Conservation (phyloP, 1,284 basidiomycete genomes). For the Papiliotrema laurentii region DNA sequence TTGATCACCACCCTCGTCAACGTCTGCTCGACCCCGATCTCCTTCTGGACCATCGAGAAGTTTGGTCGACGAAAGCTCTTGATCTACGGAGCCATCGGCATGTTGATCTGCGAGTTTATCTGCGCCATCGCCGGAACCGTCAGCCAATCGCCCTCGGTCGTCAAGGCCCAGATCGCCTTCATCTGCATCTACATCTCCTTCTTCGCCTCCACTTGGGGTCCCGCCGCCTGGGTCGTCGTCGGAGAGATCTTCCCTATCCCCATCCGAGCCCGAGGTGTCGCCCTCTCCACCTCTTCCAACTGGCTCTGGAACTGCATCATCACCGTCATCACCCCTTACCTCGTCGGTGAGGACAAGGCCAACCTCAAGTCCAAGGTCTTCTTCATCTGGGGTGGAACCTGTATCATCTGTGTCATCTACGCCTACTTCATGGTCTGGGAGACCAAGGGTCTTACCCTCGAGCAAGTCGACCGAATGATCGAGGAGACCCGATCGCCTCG, state of each 20-base stretch:
- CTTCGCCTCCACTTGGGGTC: slow-evolving; percentile 32
- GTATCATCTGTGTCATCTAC: slow-evolving; percentile 60
- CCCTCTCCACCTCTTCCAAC: slow-evolving; percentile 75
- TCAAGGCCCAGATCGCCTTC: slow-evolving; percentile 7
- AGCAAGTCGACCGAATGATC: slow-evolving; percentile 37
- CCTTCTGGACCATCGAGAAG: slow-evolving; percentile 60
- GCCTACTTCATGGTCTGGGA: slow-evolving; percentile 64
- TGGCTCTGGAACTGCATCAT: slow-evolving; percentile 52
- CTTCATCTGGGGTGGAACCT: slow-evolving; percentile 72
- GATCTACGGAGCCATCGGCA: slow-evolving; percentile 66
- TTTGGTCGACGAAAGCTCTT: slow-evolving; percentile 59
- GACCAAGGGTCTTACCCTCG: slow-evolving; percentile 44
- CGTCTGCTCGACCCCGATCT: slow-evolving; percentile 59
- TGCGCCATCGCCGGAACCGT: slow-evolving; percentile 51
- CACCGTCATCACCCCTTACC: slow-evolving; percentile 58
- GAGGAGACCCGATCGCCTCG: slow-evolving; percentile 19
- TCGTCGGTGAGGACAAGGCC: slow-evolving; percentile 60
- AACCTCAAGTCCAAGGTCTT: slow-evolving; percentile 69
- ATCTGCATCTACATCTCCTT: slow-evolving; percentile 16
- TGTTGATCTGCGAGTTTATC: slow-evolving; percentile 69
- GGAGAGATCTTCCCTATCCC: slow-evolving; percentile 72
- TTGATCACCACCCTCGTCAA: slow-evolving; percentile 45
- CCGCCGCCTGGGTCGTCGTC: slow-evolving; percentile 22
- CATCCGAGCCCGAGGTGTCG: slow-evolving; percentile 75
- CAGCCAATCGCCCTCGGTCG: slow-evolving; percentile 2